Percentiles rank a stretch among this genome's conserved stretches.
phyloP scores from a whole-genome alignment of 345 rosid species.

The Citrus inodora region DNA sequence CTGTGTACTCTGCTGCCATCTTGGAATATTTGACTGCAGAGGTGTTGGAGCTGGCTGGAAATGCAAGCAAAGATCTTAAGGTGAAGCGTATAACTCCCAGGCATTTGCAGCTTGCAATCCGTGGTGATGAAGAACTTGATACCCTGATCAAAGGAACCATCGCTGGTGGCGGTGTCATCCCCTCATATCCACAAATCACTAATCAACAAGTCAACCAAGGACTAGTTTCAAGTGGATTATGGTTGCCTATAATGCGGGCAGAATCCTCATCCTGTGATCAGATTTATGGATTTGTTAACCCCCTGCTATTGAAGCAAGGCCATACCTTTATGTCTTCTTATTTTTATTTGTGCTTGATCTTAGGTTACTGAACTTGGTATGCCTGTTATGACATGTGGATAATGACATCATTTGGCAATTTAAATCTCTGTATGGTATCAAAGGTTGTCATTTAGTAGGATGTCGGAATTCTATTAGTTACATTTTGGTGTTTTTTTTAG shows the following conservation, averaged over 20 bases:
- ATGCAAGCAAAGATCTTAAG: constrained; percentile 72
- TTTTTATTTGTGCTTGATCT: background rate
- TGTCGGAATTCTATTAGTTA: background rate
- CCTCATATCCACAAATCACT: constrained; percentile 80
- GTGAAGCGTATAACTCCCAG: constrained; percentile 69
- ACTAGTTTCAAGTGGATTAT: constrained; percentile 22
- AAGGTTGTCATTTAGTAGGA: background rate
- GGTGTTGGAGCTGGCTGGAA: constrained; percentile 70
- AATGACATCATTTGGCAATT: constrained; percentile 3
- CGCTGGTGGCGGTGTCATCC: constrained; percentile 76
- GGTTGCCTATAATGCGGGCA: background rate
- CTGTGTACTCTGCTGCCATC: constrained; percentile 67
- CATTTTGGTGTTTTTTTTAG: background rate
- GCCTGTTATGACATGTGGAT: constrained; percentile 11
- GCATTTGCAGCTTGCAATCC: constrained; percentile 67
- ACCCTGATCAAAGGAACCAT: constrained; percentile 78
- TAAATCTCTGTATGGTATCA: background rate
- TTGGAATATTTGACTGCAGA: constrained; percentile 68
- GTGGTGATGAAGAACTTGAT: constrained; percentile 72
- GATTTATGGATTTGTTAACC: background rate
- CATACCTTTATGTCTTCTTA: constrained; percentile 3
- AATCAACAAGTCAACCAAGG: constrained; percentile 65
- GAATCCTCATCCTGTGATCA: constrained; percentile 1
- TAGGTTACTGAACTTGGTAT: constrained; percentile 11
- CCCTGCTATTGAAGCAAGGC: background rate